Conservation (phyloP, 306 rosid species). For the Casuarina equisetifolia region DNA sequence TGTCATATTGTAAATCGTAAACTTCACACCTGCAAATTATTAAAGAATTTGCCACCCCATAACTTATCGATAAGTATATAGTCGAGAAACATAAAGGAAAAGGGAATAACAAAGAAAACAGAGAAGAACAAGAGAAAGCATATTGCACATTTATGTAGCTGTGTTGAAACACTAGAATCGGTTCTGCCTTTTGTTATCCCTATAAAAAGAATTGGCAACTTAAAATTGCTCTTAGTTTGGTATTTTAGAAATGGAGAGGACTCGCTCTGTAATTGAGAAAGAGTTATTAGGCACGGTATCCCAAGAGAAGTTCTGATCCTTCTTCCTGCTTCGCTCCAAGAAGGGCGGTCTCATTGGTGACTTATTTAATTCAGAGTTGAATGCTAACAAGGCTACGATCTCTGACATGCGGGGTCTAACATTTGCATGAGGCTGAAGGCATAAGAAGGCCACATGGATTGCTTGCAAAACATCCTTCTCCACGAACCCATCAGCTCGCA, state of each 20-base stretch:
- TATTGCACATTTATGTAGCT: neutral
- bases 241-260: constrained; percentile 36
- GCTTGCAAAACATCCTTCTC: constrained; percentile 67
- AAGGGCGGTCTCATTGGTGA: constrained; percentile 62
- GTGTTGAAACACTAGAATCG: neutral
- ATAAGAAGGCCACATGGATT: constrained; percentile 67
- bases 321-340: constrained; percentile 48
- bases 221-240: constrained; percentile 5
- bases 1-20: too few relatives aligned
- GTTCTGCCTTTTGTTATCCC: neutral
- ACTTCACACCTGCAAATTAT: too few relatives aligned
- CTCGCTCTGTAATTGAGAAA: constrained; percentile 45
- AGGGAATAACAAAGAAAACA: neutral
- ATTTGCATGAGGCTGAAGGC: constrained; percentile 71
- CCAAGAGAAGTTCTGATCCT: constrained; percentile 51
- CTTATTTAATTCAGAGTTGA: constrained; percentile 48
- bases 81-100: neutral
- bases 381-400: constrained; percentile 69
- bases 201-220: neutral
- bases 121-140: neutral
- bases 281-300: constrained; percentile 45
- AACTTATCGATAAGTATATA: neutral
- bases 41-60: neutral
- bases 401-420: constrained; percentile 86
- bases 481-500: constrained; percentile 47